These are phyloP conservation scores for Dovyalis caffra DNA, from an alignment of 345 rosid genomes.

Conservation along the genomic window DNA sequence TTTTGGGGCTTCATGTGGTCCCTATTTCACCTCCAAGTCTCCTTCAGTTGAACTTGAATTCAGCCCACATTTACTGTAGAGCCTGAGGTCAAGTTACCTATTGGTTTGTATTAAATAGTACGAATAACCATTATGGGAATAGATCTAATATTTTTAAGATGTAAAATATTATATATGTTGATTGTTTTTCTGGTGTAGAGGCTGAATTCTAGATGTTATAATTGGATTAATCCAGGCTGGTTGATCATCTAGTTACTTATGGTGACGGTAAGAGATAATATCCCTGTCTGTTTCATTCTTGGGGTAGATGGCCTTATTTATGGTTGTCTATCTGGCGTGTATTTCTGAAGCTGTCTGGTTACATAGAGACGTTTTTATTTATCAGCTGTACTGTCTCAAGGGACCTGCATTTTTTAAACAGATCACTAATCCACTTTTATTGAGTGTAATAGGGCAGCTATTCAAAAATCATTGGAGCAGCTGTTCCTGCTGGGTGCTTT, in stretches of 20 bases:
- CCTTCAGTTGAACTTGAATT: background rate
- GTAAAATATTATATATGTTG: background rate
- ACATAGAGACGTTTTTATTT: background rate
- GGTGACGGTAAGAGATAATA: background rate
- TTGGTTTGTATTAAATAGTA: background rate
- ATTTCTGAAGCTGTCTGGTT: background rate
- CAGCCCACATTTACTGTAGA: background rate
- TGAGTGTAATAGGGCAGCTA: slow-evolving; percentile 55
- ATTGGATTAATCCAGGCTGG: background rate
- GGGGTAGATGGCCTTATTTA: background rate
- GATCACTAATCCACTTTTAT: background rate
- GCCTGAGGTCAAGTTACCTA: background rate
- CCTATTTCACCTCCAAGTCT: background rate
- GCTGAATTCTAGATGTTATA: background rate
- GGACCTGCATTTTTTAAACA: background rate
- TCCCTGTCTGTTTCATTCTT: background rate
- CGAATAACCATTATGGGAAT: background rate
- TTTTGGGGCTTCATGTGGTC: background rate
- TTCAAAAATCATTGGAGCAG: slow-evolving; percentile 77
- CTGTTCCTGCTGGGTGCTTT: slow-evolving; percentile 80
- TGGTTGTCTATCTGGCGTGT: background rate
- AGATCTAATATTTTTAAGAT: background rate
- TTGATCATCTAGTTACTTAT: background rate
- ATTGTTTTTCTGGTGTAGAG: background rate
- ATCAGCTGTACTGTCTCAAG: background rate